Base-by-base conservation (phyloP, 2,329 filamentous ascomycete genomes). In the Stenocarpella maydis region DNA sequence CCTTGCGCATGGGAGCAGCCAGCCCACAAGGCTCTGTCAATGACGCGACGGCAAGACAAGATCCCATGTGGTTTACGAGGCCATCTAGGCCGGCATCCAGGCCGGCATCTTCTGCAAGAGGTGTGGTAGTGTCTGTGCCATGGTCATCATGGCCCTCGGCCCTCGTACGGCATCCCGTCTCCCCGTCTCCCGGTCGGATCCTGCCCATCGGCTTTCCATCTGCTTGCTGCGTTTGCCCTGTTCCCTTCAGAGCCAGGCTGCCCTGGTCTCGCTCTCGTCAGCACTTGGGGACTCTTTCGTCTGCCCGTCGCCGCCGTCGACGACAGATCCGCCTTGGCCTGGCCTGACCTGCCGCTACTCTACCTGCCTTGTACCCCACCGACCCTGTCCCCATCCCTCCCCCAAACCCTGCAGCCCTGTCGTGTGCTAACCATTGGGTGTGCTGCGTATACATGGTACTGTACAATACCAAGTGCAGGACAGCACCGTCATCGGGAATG, bases 401-500 rank as follows among this genome's bases (percentile, higher is more conserved):
- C 37, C 14, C 41, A 41, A 61, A 61, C 58, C 58, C 58, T 61
- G 58, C 24, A 37, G 54, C 54, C 37, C 54, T n/a, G 54, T 26
- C 54, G 21, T 47, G 28, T 61, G 19, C 41, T 47, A 47, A 47
- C 41, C 58, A 47, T 61, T 26, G n/a, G 47, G 41, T 41, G 58
- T 61, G 28, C 54, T 61, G 41, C 58, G 58, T 61, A 43, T 37
- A n/a, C n/a, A n/a, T n/a, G n/a, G n/a, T n/a, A n/a, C n/a, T n/a
- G n/a, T n/a, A n/a, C n/a, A n/a, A n/a, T n/a, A n/a, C n/a, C n/a
- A n/a, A n/a, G n/a, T n/a, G n/a, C n/a, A n/a, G n/a, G n/a, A n/a
- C n/a, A n/a, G n/a, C n/a, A n/a, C n/a, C n/a, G n/a, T n/a, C n/a
- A n/a, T n/a, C n/a, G n/a, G n/a, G n/a, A n/a, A n/a, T n/a, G n/a